Base-by-base conservation (phyloP, 305 asterid species). In the Andrographis paniculata region DNA sequence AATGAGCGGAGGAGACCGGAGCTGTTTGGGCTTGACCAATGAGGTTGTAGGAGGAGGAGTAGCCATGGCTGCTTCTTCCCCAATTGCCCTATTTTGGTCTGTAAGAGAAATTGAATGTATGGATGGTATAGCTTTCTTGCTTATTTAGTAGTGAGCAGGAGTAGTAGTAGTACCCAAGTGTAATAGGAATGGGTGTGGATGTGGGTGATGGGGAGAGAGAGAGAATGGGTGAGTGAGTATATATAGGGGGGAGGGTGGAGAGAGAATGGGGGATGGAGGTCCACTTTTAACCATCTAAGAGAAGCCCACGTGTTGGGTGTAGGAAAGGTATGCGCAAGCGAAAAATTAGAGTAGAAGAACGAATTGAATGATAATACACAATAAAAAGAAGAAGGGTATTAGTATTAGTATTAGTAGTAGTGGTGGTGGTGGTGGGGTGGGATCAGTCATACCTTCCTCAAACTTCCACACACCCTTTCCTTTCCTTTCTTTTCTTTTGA, bases 231-330 rank as follows among this genome's bases (percentile, higher is more conserved):
- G 44, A 17, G 51, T 12, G 65, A 18, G 66, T 67, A 71, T 84
- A 74, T 72, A 84, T 76, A 79, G 82, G 57, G 68, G 17, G 44
- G 40, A 52, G 48, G 16, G 41, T 14, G 60, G 38, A 10, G 38
- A 13, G 38, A 33, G 11, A 7, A n/a, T 5, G 38, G 38, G 64
- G 64, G 14, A 50, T 10, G 55, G 65, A 38, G 76, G 80, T 71
- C 82, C 85, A 76, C 64, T 50, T 59, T 60, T 47, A 52, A 58
- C 8, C 67, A 60, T 52, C 77, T 60, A 63, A 53, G 68, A 57
- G 75, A 68, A 53, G 84, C 52, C 92, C 86, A 84, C 95, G 97
- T 80, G 93, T 72, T 67, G 28, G 65, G 68, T 63, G 59, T 63
- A 2, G 52, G 59, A 60, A 71, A 62, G 23, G 47, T 52, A 48